These are phyloP conservation scores for Phytophthora multivora DNA, from an alignment of 352 stramenopile species.

Conservation along the genomic window DNA sequence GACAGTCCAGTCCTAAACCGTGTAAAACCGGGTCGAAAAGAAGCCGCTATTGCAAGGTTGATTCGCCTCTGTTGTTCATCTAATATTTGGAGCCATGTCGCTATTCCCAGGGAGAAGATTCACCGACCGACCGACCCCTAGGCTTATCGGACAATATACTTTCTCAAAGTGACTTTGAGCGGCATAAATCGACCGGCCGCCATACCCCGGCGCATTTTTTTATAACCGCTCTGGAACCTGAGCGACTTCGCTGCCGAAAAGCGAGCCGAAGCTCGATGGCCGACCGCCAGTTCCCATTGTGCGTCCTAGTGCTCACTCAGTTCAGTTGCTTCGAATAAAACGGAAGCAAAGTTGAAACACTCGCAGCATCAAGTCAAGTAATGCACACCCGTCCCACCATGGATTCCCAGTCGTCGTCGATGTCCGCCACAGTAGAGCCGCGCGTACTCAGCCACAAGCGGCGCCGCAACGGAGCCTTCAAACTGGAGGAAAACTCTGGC, in stretches of 20 bases:
- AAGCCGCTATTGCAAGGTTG: constrained; percentile 23
- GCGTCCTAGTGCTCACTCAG: constrained; percentile 8
- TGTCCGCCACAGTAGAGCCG: not conserved
- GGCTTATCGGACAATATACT: constrained; percentile 26
- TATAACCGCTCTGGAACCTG: constrained; percentile 28
- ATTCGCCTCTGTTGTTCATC: not conserved
- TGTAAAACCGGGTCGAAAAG: not conserved
- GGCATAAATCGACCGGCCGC: constrained; percentile 38
- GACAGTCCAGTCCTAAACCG: not conserved
- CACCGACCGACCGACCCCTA: constrained; percentile 33
- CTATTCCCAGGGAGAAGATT: constrained; percentile 21
- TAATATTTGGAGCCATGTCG: not conserved
- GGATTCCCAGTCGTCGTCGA: constrained; percentile 2
- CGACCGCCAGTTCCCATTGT: constrained; percentile 38
- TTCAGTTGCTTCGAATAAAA: not conserved
- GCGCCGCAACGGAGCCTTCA: constrained; percentile 19
- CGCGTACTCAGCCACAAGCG: constrained; percentile 34
- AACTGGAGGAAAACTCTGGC: not conserved
- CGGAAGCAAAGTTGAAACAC: not conserved
- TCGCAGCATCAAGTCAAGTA: not conserved
- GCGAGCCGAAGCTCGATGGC: not conserved
- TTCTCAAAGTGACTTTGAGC: constrained; percentile 1
- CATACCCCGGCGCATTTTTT: constrained; percentile 33
- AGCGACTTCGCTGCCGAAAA: constrained; percentile 22
- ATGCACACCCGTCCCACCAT: constrained; percentile 13